phyloP scores from a whole-genome alignment of 1,284 basidiomycete species.

The Calocybe gambosa region DNA sequence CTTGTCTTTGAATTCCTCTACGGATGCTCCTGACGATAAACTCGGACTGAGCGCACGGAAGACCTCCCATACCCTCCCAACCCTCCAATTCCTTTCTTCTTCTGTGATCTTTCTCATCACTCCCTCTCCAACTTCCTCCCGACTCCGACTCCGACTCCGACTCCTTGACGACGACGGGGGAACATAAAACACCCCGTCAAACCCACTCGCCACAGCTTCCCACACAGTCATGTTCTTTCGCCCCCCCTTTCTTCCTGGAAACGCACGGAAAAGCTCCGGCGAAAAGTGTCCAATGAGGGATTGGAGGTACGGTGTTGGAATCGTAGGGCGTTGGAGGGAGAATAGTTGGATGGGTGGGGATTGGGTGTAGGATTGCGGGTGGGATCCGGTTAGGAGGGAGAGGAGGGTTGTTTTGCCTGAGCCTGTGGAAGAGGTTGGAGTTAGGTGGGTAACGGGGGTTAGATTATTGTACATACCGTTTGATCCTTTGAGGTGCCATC shows the following conservation, averaged over 20 bases:
- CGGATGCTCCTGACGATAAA: slow-evolving; percentile 11
- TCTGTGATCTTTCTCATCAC: slow-evolving; percentile 27
- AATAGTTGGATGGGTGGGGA: background rate
- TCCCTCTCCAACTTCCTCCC: too few relatives aligned
- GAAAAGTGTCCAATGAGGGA: slow-evolving; percentile 84
- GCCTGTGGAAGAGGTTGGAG: slow-evolving; percentile 37
- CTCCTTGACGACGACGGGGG: too few relatives aligned
- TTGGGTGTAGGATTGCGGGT: slow-evolving; percentile 66
- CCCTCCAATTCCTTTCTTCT: slow-evolving; percentile 38
- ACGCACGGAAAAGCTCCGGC: slow-evolving; percentile 89
- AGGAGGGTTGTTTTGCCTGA: slow-evolving; percentile 95
- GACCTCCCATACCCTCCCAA: slow-evolving; percentile 46
- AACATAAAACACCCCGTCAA: too few relatives aligned
- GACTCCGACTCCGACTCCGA: too few relatives aligned
- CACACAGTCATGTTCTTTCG: slow-evolving; percentile 61
- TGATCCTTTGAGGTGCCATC: slow-evolving; percentile 83
- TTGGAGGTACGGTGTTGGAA: slow-evolving; percentile 48
- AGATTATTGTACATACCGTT: slow-evolving; percentile 53
- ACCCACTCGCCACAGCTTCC: slow-evolving; percentile 74
- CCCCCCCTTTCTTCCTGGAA: slow-evolving; percentile 53
- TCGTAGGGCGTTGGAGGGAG: slow-evolving; percentile 5
- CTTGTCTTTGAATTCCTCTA: slow-evolving; percentile 15
- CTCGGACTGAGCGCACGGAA: slow-evolving; percentile 58
- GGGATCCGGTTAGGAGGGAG: slow-evolving; percentile 89
- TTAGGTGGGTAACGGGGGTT: background rate